phyloP scores from a whole-genome alignment of 2,329 filamentous ascomycete genomes.

The Clarireedia paspali region DNA sequence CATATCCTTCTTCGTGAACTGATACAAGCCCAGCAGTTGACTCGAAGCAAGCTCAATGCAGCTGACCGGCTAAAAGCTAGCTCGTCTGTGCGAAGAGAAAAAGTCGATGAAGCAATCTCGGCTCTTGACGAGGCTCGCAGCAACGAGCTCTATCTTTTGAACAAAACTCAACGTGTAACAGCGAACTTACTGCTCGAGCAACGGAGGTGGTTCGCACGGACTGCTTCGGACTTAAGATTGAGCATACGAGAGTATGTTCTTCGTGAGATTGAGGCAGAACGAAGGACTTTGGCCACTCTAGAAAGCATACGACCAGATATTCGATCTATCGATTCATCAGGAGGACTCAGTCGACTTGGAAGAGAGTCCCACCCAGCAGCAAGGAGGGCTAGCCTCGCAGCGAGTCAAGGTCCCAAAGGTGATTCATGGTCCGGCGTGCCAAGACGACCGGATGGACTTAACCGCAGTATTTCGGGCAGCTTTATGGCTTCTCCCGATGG shows the following conservation, averaged over 20 bases:
- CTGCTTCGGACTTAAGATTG: slow-evolving; percentile 71
- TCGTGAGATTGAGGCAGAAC: slow-evolving; percentile 91
- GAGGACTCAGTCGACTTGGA: slow-evolving; percentile 82
- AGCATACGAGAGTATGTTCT: slow-evolving; percentile 89
- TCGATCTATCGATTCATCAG: slow-evolving; percentile 82
- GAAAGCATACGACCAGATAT: slow-evolving; percentile 92
- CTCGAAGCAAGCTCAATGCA: slow-evolving; percentile 73
- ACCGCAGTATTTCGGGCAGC: slow-evolving; percentile 68
- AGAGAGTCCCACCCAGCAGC: slow-evolving; percentile 73
- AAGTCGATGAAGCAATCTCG: slow-evolving; percentile 95
- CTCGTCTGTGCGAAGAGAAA: slow-evolving; percentile 82
- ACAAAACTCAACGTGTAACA: slow-evolving; percentile 85
- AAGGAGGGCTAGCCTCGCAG: slow-evolving; percentile 69
- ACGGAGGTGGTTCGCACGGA: slow-evolving; percentile 83
- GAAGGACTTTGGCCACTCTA: slow-evolving; percentile 83
- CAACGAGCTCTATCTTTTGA: slow-evolving; percentile 71
- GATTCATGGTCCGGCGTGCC: slow-evolving; percentile 96
- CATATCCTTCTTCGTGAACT: slow-evolving; percentile 94
- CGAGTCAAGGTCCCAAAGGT: slow-evolving; percentile 93
- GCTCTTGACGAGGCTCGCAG: slow-evolving; percentile 80
- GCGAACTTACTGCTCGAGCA: slow-evolving; percentile 82
- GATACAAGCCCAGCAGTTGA: slow-evolving; percentile 79
- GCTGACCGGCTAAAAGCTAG: slow-evolving; percentile 84
- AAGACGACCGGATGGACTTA: slow-evolving; percentile 64
- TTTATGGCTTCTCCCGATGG: slow-evolving; percentile 60